Base-by-base conservation (phyloP, 2,329 filamentous ascomycete genomes). In the Cladophialophora yegresii region DNA sequence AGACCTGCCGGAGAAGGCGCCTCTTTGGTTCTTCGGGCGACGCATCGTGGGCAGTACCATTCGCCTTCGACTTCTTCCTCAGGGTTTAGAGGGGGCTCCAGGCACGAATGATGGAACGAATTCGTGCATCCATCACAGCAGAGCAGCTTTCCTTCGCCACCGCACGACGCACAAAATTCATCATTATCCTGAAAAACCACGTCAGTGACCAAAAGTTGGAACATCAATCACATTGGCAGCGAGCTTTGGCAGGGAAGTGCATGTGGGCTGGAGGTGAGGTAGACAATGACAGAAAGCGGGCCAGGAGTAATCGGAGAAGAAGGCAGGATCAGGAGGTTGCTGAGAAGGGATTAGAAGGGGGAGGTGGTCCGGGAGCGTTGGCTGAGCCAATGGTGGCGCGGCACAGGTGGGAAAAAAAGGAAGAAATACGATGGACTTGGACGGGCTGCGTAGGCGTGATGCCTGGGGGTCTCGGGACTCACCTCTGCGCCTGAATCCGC, bases 71-170 rank as follows among this genome's bases (percentile, higher is more conserved):
- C 87, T 64, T 89, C 81, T 65, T 81, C 76, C 60, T 83, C 81
- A 56, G 85, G 83, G 61, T 87, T 83, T 70, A 92, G 81, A 45
- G 91, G 89, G 67, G 93, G 92, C 76, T 96, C 89, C 70, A 95
- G 86, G 76, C 95, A 98, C 65, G 86, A 84, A 75, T 95, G 92
- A 77, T 98, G 95, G 78, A 96, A 97, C 5, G 93, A 91, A 70
- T 91, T 87, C 66, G 89, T 86, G 79, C 95, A 99, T 67, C 90
- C 91, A 79, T 98, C 95, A 77, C 95, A 99, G 79, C 93, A 97
- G 69, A 98, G 84, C 68, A 99, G 85, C 71, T 92, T 87, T 63
- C 93, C 93, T 70, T 87, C 89, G 68, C 89, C 90, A 73, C 89
- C 87, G 79, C 95, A 99, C 53, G 92, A 87, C 67, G 89, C 89